Evolutionary conservation across 1,139 yeast species (phyloP).

Genomic region (Geotrichum australiense): DNA sequence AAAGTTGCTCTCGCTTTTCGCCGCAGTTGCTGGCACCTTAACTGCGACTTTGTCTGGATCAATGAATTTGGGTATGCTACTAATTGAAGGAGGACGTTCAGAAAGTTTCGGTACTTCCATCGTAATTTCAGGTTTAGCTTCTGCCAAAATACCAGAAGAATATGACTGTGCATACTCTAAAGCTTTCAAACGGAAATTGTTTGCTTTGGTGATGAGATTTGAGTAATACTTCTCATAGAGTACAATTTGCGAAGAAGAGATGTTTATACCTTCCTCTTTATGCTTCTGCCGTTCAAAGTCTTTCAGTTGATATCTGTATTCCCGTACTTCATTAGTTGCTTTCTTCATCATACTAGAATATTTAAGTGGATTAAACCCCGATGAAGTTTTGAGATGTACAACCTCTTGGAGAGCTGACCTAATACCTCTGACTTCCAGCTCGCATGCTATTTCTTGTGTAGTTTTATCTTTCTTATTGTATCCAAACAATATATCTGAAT

Average conservation of each 20-base stretch:
- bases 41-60: not conserved
- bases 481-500: constrained; percentile 10
- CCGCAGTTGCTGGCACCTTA: not conserved
- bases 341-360: constrained; percentile 4
- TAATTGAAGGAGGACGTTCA: not conserved
- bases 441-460: constrained; percentile 16
- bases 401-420: constrained; percentile 3
- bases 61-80: not conserved
- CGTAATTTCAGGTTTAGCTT: not conserved
- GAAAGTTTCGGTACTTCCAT: not conserved
- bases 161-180: not conserved
- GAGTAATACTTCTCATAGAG: constrained; percentile 14
- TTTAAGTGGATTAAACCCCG: constrained; percentile 1
- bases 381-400: not conserved
- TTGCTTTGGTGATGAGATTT: constrained; percentile 2
- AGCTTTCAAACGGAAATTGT: not conserved
- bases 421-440: constrained; percentile 16
- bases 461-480: too few species aligned
- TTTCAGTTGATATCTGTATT: constrained; percentile 3
- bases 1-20: not conserved
- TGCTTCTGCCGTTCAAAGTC: constrained; percentile 4
- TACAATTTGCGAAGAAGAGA: constrained; percentile 3
- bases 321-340: constrained; percentile 1
- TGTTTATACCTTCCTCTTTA: not conserved
- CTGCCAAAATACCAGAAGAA: not conserved